Evolutionary conservation across 2,329 filamentous ascomycete species (phyloP).

Genomic region (Malbranchea zuffiana): DNA sequence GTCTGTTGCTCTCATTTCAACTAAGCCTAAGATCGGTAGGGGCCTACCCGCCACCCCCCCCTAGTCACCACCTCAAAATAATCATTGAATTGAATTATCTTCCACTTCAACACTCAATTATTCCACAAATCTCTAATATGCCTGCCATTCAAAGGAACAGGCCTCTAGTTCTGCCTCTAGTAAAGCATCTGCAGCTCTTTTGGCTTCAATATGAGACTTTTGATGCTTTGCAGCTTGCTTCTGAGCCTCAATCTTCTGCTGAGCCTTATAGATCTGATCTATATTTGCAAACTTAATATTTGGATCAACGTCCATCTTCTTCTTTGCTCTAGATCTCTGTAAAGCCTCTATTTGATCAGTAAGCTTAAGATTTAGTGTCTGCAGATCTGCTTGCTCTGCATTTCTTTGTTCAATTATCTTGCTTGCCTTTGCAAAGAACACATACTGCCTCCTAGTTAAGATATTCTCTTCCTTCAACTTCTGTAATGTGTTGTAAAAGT

Average conservation of each 20-base stretch:
- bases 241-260: neutral
- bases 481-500: conserved; percentile 1
- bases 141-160: conserved; percentile 7
- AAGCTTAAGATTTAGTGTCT: no score
- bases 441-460: no score
- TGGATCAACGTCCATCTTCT: neutral
- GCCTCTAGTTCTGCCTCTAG: conserved; percentile 1
- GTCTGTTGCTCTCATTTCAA: no score
- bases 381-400: no score
- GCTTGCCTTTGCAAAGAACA: no score
- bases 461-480: conserved; percentile 1
- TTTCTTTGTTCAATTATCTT: no score
- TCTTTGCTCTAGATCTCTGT: conserved; percentile 1
- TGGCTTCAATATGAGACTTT: neutral
- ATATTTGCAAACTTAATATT: conserved; percentile 7
- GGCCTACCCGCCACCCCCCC: no score
- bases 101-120: no score
- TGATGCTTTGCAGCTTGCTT: no score
- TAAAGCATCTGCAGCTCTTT: conserved; percentile 2
- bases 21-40: no score
- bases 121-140: conserved; percentile 3
- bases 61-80: no score
- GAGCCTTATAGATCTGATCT: neutral
- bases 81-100: no score
- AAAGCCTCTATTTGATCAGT: neutral